phyloP scores from a whole-genome alignment of 2,329 filamentous ascomycete genomes.

The Thelonectria discophora region DNA sequence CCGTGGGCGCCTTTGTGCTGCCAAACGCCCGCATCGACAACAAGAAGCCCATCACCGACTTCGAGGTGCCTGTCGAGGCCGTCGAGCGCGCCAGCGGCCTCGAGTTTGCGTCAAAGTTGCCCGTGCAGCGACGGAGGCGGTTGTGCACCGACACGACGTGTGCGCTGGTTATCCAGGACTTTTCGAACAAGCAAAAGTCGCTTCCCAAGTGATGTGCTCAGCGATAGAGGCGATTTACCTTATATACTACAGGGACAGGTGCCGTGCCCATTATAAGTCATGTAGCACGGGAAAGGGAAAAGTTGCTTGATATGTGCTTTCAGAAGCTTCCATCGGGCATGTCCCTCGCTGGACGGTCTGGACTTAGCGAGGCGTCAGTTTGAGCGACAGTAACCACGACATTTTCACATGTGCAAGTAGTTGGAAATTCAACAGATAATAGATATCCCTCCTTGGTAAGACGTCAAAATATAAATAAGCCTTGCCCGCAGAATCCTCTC shows the following conservation, averaged over 20 bases:
- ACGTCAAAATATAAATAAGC: not conserved
- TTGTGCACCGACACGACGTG: slow-evolving; percentile 90
- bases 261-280: not conserved
- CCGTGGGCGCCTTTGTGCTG: slow-evolving; percentile 91
- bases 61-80: slow-evolving; percentile 93
- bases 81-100: slow-evolving; percentile 92
- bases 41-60: slow-evolving; percentile 85
- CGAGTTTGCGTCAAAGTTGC: slow-evolving; percentile 87
- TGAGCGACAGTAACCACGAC: not conserved
- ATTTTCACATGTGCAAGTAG: slow-evolving; percentile 14
- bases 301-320: slow-evolving; percentile 5
- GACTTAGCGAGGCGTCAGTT: not conserved
- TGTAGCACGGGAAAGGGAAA: not conserved
- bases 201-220: slow-evolving; percentile 53
- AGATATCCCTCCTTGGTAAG: not conserved
- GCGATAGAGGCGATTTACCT: not conserved
- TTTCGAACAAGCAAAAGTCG: slow-evolving; percentile 67
- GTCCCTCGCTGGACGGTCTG: not conserved
- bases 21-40: slow-evolving; percentile 92
- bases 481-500: slow-evolving; percentile 8
- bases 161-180: slow-evolving; percentile 85
- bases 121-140: slow-evolving; percentile 74
- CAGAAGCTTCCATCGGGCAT: slow-evolving; percentile 4
- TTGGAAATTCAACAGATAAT: slow-evolving; percentile 4
- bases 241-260: slow-evolving; percentile 1